Evolutionary conservation across 768 basidiomycete species (phyloP).

Genomic region (Lentinula edodes): DNA sequence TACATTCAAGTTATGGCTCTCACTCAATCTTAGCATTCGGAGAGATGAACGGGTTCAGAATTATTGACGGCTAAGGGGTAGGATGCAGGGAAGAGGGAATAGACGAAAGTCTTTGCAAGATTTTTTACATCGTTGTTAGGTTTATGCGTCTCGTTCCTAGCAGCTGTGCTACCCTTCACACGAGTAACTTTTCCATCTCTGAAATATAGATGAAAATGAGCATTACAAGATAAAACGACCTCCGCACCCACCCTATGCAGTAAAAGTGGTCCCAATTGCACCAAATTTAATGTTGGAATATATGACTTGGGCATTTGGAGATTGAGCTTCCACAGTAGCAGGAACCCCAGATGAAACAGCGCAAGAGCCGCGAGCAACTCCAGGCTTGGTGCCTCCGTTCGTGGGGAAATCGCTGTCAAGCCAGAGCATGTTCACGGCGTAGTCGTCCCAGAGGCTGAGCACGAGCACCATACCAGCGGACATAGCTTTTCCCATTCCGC

Average conservation of each 20-base stretch:
- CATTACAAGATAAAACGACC: too few species aligned
- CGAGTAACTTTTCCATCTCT: too few species aligned
- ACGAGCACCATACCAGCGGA: constrained; percentile 27
- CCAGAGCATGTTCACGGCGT: constrained; percentile 9
- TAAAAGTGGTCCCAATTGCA: constrained; percentile 29
- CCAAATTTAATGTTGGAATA: constrained; percentile 36
- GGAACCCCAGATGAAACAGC: constrained; percentile 28
- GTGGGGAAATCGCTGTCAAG: constrained; percentile 29
- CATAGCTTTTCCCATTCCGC: constrained; percentile 17
- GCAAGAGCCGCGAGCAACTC: constrained; percentile 30
- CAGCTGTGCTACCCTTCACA: too few species aligned
- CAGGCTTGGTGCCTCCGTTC: constrained; percentile 9
- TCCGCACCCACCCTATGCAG: background rate
- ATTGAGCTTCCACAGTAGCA: constrained; percentile 23
- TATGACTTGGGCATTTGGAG: constrained; percentile 22
- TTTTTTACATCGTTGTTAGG: too few species aligned
- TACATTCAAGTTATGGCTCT: too few species aligned
- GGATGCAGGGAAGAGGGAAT: too few species aligned
- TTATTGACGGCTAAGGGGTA: too few species aligned
- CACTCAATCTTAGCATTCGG: too few species aligned
- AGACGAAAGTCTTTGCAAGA: too few species aligned
- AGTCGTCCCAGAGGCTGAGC: constrained; percentile 25
- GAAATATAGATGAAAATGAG: too few species aligned
- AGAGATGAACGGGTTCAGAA: too few species aligned
- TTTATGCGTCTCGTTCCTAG: too few species aligned